These are phyloP conservation scores for Leccinellum luteum DNA, from an alignment of 768 basidiomycete genomes.

Conservation along the genomic window DNA sequence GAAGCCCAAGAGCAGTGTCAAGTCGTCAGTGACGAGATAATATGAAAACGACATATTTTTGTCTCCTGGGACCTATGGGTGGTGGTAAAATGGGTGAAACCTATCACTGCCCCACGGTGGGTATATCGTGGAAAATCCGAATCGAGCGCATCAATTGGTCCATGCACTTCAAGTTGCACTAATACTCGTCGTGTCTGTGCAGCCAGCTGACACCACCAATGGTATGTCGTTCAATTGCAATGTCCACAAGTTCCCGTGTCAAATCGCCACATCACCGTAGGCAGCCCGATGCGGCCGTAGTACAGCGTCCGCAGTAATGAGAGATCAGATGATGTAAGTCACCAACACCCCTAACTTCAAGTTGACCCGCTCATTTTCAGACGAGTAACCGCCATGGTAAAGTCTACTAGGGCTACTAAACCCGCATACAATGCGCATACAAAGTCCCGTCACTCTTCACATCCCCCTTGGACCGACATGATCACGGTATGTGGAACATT, in stretches of 20 bases:
- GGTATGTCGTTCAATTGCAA: too few species aligned
- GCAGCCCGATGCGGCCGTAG: not conserved
- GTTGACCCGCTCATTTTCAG: not conserved
- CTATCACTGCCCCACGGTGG: too few species aligned
- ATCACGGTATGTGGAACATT: slow-evolving; percentile 33
- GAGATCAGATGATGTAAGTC: not conserved
- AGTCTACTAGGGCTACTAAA: slow-evolving; percentile 10
- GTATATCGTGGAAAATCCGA: too few species aligned
- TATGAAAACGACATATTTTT: slow-evolving; percentile 46
- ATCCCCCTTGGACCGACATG: slow-evolving; percentile 53
- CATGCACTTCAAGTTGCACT: too few species aligned
- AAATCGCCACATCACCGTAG: not conserved
- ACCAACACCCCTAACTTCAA: slow-evolving; percentile 2
- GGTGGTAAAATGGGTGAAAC: slow-evolving; percentile 1
- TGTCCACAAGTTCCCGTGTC: not conserved
- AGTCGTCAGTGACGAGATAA: slow-evolving; percentile 72
- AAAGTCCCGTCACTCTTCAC: slow-evolving; percentile 42
- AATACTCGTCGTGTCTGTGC: not conserved
- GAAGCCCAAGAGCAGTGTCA: slow-evolving; percentile 73
- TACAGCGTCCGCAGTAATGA: not conserved
- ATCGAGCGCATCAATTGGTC: too few species aligned
- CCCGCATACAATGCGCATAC: not conserved
- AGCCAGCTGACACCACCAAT: too few species aligned
- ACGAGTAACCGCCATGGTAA: not conserved
- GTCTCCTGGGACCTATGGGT: not conserved